Evolutionary conservation across 495 filamentous ascomycete genomes (phyloP), one percentile per base, ranked within the genome.

Genomic region (Antarctomyces pellizariae): DNA sequence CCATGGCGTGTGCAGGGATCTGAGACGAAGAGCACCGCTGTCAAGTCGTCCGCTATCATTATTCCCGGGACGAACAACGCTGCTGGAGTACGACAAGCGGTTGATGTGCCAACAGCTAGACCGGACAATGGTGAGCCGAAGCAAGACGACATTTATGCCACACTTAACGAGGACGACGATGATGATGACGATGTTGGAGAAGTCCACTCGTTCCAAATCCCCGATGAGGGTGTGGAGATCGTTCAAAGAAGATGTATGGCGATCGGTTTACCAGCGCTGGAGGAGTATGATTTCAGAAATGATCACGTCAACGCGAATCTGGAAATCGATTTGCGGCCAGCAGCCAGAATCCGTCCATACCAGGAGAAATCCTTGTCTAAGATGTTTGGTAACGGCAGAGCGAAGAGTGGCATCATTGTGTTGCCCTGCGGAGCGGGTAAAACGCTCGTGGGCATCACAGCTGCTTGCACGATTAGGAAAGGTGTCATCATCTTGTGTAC

Each of bases 311-410:
- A 95, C 41, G 62, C 82, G 0, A 89, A 75, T 24, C 54, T 95
- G 2, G 78, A 93, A 27, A 95, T 99, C 36, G 82, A 93, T 45
- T 54, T 91, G 24, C 71, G 68, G 41, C 79, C 82, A 2, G 67
- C 65, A 40, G 77, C 77, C 0, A 69, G 75, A 39, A 92, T 90
- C 39, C 71, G 80, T 42, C 70, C 64, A 36, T 95, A 95, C 40
- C 89, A 99, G 49, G 86, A 99, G 50, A 84, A 90, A 52, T 84
- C 77, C 37, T 57, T 99, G 16, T 82, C 75, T 50, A 95, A 99
- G 47, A 95, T 99, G 89, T 99, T 99, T 41, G 82, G 86, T 40
- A 99, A 99, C 43, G 83, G 82, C 30, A 67, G 86, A 44, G 82
- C 86, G 12, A 86, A 90, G 50, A 89, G 78, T 50, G 86, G 89